These are phyloP conservation scores for Penicillium sp. DNA, from an alignment of 2,329 filamentous ascomycete genomes.

Conservation along the genomic window DNA sequence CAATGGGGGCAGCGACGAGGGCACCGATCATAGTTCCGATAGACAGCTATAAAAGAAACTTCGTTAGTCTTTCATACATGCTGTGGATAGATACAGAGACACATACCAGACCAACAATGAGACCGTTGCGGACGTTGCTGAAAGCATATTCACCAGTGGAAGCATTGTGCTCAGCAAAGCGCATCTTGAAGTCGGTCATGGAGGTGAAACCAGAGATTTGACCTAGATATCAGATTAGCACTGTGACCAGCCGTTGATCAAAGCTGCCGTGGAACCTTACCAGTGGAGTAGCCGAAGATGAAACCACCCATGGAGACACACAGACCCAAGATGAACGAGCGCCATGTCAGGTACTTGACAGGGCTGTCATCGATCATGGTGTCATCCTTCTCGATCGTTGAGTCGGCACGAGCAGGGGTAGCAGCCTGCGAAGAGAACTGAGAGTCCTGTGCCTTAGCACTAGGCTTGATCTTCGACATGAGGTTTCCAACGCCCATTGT, in stretches of 20 bases:
- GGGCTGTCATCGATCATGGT: slow-evolving; percentile 42
- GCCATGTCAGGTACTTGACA: slow-evolving; percentile 45
- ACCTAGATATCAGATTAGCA: slow-evolving; percentile 20
- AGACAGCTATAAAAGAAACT: slow-evolving; percentile 34
- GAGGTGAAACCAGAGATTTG: slow-evolving; percentile 49
- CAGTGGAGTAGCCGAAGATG: slow-evolving; percentile 49
- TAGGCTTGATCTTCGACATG: slow-evolving; percentile 32
- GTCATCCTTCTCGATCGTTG: slow-evolving; percentile 34
- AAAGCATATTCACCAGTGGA: slow-evolving; percentile 39
- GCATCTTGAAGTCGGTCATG: slow-evolving; percentile 48
- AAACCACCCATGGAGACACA: slow-evolving; percentile 52
- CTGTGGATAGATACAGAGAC: not conserved
- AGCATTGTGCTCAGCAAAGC: slow-evolving; percentile 39
- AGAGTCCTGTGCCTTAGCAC: slow-evolving; percentile 17
- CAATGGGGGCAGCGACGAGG: slow-evolving; percentile 45
- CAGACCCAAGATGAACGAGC: slow-evolving; percentile 45
- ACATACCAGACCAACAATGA: slow-evolving; percentile 47
- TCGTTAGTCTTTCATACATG: not conserved
- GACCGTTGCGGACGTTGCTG: slow-evolving; percentile 45
- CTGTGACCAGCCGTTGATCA: not conserved
- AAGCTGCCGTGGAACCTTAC: slow-evolving; percentile 24
- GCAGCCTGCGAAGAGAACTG: slow-evolving; percentile 35
- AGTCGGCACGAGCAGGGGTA: slow-evolving; percentile 35
- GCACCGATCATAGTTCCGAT: slow-evolving; percentile 47
- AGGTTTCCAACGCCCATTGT: slow-evolving; percentile 33